Evolutionary conservation across 2,329 filamentous ascomycete species (phyloP), one percentile per base, ranked within the genome.

Genomic region (Thermomyces lanuginosus): DNA sequence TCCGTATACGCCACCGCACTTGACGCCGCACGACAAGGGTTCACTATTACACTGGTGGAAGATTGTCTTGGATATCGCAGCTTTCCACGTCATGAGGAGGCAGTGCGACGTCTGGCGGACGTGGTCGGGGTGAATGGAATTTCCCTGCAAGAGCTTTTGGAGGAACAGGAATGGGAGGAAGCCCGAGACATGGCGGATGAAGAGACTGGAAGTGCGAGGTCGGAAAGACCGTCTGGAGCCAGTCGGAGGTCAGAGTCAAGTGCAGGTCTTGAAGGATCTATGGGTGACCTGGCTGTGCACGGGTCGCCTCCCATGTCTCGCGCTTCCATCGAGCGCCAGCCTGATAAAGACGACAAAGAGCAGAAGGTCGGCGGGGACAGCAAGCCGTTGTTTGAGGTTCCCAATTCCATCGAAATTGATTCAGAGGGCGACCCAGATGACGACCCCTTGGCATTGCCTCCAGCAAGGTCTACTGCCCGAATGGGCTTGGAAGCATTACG

Each of bases 1-100:
- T 84, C 83, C 16, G 74, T 95, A 24, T 83, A 89, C 46, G 86
- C 89, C 5, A 93, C 86, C 1, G 83, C 83, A 3, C 64, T 92
- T 36, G 89, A 93, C 45, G 89, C 86, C 7, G 84, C 81, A 2
- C 70, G 77, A 11, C 78, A 93, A 49, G 89, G 84, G 4, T 73
- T 92, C 43, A 64, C 71, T n/a, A 81, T 93, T 43, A 89, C 78
- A 4, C 60, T 95, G 8, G 60, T 95, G 20, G 75, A 89, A 27
- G 83, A 95, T 48, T 93, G 84, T 49, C 71, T 92, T 29, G 84
- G 83, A 7, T 92, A 76, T 44, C 71, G 80, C 24, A 72, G 63
- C 39, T 68, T 72, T 31, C 51, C 60, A 10, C 70, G 81, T 22
- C 82, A 92, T 40, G 59, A 69, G 22, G 62, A 69, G 36, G 77